phyloP scores from a whole-genome alignment of 2,329 filamentous ascomycete species.

The Colletotrichum sp. region DNA sequence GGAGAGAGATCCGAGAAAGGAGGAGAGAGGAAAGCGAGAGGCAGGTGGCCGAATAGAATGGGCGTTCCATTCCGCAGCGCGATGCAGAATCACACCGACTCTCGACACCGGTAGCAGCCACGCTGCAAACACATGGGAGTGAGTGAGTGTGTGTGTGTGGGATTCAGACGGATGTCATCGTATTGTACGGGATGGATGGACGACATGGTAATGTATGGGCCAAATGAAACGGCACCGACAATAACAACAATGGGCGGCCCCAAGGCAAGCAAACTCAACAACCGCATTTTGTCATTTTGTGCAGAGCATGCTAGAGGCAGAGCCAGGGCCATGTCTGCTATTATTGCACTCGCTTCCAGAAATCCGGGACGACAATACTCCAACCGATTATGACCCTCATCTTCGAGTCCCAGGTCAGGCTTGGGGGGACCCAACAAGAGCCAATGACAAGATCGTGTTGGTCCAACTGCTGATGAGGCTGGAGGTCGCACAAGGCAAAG shows the following conservation, averaged over 20 bases:
- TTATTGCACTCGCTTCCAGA: constrained; percentile 7
- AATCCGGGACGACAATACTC: constrained; percentile 5
- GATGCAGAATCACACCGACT: constrained; percentile 15
- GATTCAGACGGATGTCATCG: not conserved
- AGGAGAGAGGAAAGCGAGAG: not conserved
- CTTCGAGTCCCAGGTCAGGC: not conserved
- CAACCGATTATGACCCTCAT: constrained; percentile 1
- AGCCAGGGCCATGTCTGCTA: not conserved
- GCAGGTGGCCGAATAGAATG: not conserved
- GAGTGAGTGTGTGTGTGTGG: not conserved
- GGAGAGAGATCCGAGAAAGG: not conserved
- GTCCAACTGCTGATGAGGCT: constrained; percentile 4
- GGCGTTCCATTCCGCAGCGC: not conserved
- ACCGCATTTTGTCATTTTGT: not conserved
- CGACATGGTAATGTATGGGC: not conserved
- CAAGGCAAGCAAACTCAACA: not conserved
- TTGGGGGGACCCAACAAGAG: not conserved
- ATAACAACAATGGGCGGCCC: not conserved
- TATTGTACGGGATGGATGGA: not conserved
- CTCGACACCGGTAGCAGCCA: not conserved
- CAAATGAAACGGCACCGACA: not conserved
- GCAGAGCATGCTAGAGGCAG: not conserved
- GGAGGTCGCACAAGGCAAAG: not conserved
- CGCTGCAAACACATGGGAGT: constrained; percentile 11
- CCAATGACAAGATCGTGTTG: constrained; percentile 12